Evolutionary conservation across 495 filamentous ascomycete genomes (phyloP), one percentile per base, ranked within the genome.

Genomic region (Coniosporium apollinis): DNA sequence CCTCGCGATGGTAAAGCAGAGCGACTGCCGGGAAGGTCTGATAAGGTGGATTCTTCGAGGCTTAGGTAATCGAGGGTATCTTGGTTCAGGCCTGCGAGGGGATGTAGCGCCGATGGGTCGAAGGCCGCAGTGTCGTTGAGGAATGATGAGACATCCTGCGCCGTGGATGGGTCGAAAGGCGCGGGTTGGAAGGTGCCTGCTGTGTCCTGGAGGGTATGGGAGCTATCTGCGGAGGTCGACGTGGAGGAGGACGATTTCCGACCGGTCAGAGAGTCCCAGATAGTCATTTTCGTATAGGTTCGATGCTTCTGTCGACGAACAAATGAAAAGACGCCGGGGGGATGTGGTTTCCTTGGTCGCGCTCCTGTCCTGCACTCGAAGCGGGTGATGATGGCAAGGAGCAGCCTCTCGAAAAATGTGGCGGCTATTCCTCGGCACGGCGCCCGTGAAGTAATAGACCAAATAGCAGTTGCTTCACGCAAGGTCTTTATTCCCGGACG

Each of bases 81-180:
- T 60, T 84, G 79, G 62, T 94, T 82, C 33, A 97, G 62, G 44
- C 87, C 89, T 28, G 89, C 83, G 35, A 97, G 70, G n/a, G 89
- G 91, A 57, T 96, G 86, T 37, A 97, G 70, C 50, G 70, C 62
- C 33, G 84, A 72, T 3, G 91, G 84, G 56, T 97, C 91, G 45
- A 80, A 67, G 41, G 79, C 70, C 19, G 72, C 55, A 38, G 75
- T 69, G 45, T 64, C 66, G 44, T 65, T 69, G 32, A 93, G 65
- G 61, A 94, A 91, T 26, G 79, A 76, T 42, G 79, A 75, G 40
- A 82, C 76, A 60, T 89, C 83, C 57, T 78, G 76, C 22, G 69
- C 70, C 36, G 72, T 64, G 38, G 66, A 56, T 13, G 81, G 69
- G 56, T 86, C 73, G 58, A 79, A 82, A 51, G 67, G 52, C 30